Base-by-base conservation (phyloP, 2,329 filamentous ascomycete species). In the Epichloe coenophiala region DNA sequence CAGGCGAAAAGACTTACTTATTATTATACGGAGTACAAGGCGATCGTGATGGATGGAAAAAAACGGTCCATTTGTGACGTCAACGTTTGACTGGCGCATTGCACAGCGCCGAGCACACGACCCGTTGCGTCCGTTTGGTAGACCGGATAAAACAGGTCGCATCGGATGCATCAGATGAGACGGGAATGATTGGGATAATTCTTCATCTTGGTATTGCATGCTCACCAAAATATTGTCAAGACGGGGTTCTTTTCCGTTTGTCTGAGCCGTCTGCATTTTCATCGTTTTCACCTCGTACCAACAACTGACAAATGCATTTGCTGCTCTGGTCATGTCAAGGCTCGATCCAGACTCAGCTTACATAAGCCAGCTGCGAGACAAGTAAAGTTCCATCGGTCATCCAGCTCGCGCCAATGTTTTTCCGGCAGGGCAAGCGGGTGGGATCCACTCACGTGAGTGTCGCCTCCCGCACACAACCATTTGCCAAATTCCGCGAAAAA, bases 401-500 rank as follows among this genome's bases (percentile, higher is more conserved):
- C 1, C 17, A 15, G 15, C 5, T 13, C 54, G 48, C 31, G 17
- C 31, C 36, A 55, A 54, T 27, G 17, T 62, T 65, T 59, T 59
- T 66, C 64, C 64, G 63, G 56, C 53, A 65, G 64, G 64, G 64
- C 63, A 64, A 48, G 50, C 17, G 2, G 40, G 21, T 33, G 13
- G 43, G 59, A 55, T 56, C 58, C 57, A 53, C 60, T 68, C 67
- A 69, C 66, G 66, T 69, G 67, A 68, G 57, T 43, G 37, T 58
- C 53, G 54, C 55, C 58, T 63, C 56, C 54, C 57, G 58, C 66
- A 60, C 66, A 68, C 65, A 67, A 65, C 55, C 62, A 61, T 62
- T 65, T 65, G 59, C 57, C 61, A 62, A 68, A 64, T 63, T 67
- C 60, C 62, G 58, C 60, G 58, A 64, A 27, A 68, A 67, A 61